These are phyloP conservation scores for Amoeboaphelidium protococcarum DNA, from an alignment of 371 early-diverging fungal species.

Conservation along the genomic window DNA sequence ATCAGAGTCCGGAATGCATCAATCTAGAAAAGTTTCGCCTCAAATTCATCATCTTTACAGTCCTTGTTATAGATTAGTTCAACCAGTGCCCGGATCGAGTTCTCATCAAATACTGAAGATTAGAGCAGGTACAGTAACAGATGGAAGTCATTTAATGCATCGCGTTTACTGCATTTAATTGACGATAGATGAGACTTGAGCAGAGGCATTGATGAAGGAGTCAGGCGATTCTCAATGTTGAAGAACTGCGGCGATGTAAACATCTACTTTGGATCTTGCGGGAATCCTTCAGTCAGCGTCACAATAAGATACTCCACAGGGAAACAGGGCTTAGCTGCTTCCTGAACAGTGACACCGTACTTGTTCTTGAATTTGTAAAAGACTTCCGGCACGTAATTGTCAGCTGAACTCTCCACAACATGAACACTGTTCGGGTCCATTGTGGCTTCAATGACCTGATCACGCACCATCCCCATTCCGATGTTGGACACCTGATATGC, in stretches of 20 bases:
- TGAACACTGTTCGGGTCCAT: slow-evolving; percentile 61
- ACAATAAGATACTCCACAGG: slow-evolving; percentile 87
- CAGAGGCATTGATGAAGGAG: slow-evolving; percentile 1
- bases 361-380: slow-evolving; percentile 84
- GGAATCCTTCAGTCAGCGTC: slow-evolving; percentile 88
- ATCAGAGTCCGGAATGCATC: slow-evolving; percentile 53
- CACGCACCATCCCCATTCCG: slow-evolving; percentile 66
- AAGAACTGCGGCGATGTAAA: slow-evolving; percentile 36
- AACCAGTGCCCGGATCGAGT: too few species aligned
- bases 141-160: slow-evolving; percentile 49
- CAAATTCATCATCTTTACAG: too few species aligned
- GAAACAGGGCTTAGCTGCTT: slow-evolving; percentile 60
- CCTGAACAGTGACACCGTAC: slow-evolving; percentile 57
- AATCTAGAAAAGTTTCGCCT: slow-evolving; percentile 15
- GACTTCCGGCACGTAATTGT: slow-evolving; percentile 80
- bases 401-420: slow-evolving; percentile 41
- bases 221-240: slow-evolving; percentile 40
- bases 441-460: slow-evolving; percentile 71
- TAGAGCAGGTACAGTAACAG: slow-evolving; percentile 39
- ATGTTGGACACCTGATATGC: slow-evolving; percentile 84
- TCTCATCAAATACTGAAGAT: too few species aligned
- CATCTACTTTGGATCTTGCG: slow-evolving; percentile 39
- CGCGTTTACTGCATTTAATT: too few species aligned
- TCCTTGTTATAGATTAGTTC: too few species aligned
- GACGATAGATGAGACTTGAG: slow-evolving; percentile 11